Evolutionary conservation across 441 rosid genomes (phyloP).

Genomic region (Pelargonium cotyledonis): DNA sequence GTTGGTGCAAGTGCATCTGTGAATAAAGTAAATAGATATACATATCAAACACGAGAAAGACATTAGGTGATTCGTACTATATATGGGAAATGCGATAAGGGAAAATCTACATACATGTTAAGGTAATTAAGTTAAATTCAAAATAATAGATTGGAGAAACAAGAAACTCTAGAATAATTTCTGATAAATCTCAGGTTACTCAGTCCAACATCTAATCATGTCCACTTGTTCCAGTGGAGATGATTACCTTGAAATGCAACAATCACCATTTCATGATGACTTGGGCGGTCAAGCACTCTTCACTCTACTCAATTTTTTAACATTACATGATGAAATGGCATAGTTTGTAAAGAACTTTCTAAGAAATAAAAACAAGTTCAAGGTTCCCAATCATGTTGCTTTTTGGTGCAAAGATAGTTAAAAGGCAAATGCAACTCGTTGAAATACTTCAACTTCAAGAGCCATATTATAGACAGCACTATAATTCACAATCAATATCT

Average conservation of each 20-base stretch:
- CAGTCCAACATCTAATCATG: background rate
- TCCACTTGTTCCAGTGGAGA: background rate
- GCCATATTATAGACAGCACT: background rate
- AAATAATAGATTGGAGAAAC: background rate
- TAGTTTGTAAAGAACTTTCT: background rate
- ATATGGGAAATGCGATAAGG: background rate
- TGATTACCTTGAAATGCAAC: background rate
- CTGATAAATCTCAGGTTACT: background rate
- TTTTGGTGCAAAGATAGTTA: background rate
- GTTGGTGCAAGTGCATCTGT: slow-evolving; percentile 59
- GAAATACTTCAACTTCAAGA: slow-evolving; percentile 1
- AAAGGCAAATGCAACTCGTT: background rate
- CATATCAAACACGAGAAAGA: slow-evolving; percentile 13
- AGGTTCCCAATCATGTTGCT: too few relatives aligned
- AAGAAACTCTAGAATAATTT: background rate
- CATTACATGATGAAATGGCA: background rate
- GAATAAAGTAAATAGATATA: slow-evolving; percentile 8
- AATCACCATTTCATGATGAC: background rate
- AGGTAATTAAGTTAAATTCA: background rate
- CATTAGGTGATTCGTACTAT: background rate
- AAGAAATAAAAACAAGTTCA: background rate
- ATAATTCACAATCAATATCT: background rate
- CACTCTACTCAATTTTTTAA: too few relatives aligned
- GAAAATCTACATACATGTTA: background rate
- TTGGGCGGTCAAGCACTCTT: too few relatives aligned